These are phyloP conservation scores for Dipteronia dyeriana DNA, from an alignment of 345 rosid species.

Conservation along the genomic window DNA sequence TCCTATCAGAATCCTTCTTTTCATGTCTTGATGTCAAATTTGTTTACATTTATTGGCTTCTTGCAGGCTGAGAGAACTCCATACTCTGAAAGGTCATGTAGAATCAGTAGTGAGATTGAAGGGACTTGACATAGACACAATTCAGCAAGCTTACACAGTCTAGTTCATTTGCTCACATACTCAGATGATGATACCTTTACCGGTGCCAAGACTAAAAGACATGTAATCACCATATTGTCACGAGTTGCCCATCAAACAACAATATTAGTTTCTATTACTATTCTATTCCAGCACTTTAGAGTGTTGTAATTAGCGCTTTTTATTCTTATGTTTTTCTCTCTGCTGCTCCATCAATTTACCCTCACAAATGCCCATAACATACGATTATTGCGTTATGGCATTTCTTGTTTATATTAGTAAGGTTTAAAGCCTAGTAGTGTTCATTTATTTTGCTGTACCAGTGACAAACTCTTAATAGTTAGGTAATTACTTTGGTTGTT, in stretches of 20 bases:
- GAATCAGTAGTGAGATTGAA: slow-evolving; percentile 94
- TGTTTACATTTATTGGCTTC: not conserved
- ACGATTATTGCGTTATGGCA: slow-evolving; percentile 20
- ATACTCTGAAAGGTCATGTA: slow-evolving; percentile 92
- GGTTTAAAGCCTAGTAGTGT: not conserved
- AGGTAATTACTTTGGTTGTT: not conserved
- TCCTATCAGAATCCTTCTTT: not conserved
- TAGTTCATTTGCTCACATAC: slow-evolving; percentile 16
- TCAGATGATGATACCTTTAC: not conserved
- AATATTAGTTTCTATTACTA: not conserved
- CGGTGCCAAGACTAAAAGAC: slow-evolving; percentile 14
- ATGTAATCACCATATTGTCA: slow-evolving; percentile 20
- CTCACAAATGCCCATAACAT: not conserved
- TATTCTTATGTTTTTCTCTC: not conserved
- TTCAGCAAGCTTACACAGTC: slow-evolving; percentile 95
- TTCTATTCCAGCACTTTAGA: slow-evolving; percentile 1
- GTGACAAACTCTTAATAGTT: not conserved
- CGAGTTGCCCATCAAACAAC: not conserved
- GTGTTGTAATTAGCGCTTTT: slow-evolving; percentile 12
- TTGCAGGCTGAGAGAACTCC: slow-evolving; percentile 88
- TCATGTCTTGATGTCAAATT: no score
- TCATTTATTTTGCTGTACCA: not conserved
- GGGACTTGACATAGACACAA: slow-evolving; percentile 95
- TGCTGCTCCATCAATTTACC: not conserved
- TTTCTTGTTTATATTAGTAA: slow-evolving; percentile 21